These are phyloP conservation scores for Bassia scoparia DNA, from an alignment of 148 eudicot genomes.

Conservation along the genomic window DNA sequence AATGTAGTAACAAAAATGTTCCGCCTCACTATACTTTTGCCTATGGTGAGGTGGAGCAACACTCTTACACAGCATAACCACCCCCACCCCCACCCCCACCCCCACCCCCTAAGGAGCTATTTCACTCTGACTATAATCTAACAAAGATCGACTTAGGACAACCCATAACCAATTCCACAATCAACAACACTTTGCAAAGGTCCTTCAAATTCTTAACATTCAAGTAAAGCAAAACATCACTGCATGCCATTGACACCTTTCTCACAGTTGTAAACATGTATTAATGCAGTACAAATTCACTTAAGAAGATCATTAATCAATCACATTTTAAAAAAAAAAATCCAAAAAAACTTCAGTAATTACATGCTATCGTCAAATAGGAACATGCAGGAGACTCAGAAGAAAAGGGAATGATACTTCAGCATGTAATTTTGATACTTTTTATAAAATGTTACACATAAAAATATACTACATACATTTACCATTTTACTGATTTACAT, in stretches of 20 bases:
- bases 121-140: neutral
- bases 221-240: neutral
- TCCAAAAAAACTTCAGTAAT: too few relatives aligned
- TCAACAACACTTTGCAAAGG: neutral
- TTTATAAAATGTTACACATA: too few relatives aligned
- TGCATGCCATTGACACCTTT: neutral
- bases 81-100: too few relatives aligned
- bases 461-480: too few relatives aligned
- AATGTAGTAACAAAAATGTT: neutral
- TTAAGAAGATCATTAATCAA: neutral
- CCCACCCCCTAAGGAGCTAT: neutral
- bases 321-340: neutral
- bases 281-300: neutral
- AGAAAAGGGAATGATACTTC: too few relatives aligned
- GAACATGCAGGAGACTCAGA: too few relatives aligned
- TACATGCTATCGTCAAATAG: too few relatives aligned
- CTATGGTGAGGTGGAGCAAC: neutral
- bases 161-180: neutral
- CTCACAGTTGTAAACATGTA: neutral
- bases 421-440: too few relatives aligned
- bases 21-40: neutral
- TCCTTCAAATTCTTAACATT: neutral
- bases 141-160: neutral
- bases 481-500: too few relatives aligned
- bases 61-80: neutral